A percentile compares a stretch with the other conserved stretches of the same genome.
Conservation (phyloP, 495 filamentous ascomycete genomes). For the Daldinia grandis region DNA sequence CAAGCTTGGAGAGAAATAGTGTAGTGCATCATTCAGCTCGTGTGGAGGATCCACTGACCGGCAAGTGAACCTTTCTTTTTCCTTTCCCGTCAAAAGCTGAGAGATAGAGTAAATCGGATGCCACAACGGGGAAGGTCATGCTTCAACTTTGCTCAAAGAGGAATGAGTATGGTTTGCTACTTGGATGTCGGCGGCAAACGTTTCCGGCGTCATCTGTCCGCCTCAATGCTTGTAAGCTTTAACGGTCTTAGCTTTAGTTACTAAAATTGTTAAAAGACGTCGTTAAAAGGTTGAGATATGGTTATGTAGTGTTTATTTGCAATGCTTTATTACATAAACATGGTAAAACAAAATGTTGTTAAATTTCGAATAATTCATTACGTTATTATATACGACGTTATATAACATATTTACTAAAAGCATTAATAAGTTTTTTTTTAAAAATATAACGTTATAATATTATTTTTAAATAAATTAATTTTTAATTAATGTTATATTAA, state of each 20-base stretch:
- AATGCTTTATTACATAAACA: constrained; percentile 11
- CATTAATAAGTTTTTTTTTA: too few relatives aligned
- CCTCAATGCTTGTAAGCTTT: not conserved
- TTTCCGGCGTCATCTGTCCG: not conserved
- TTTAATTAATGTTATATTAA: too few relatives aligned
- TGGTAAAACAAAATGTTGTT: constrained; percentile 13
- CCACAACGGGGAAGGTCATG: not conserved
- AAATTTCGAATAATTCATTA: too few relatives aligned
- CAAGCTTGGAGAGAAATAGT: not conserved
- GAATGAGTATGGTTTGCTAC: not conserved
- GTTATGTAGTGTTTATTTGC: constrained; percentile 5
- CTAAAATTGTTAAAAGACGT: not conserved
- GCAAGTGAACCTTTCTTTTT: not conserved
- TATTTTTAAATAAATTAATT: too few relatives aligned
- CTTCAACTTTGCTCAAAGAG: not conserved
- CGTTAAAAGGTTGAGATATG: not conserved
- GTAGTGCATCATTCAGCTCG: too few relatives aligned
- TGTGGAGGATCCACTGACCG: not conserved
- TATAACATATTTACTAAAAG: too few relatives aligned
- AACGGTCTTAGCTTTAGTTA: not conserved
- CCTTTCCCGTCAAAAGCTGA: not conserved
- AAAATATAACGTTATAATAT: too few relatives aligned
- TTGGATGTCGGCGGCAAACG: not conserved
- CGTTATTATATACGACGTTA: constrained; percentile 34
- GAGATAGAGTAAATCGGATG: not conserved